Base-by-base conservation (phyloP, 345 rosid species). In the Linum trigynum region DNA sequence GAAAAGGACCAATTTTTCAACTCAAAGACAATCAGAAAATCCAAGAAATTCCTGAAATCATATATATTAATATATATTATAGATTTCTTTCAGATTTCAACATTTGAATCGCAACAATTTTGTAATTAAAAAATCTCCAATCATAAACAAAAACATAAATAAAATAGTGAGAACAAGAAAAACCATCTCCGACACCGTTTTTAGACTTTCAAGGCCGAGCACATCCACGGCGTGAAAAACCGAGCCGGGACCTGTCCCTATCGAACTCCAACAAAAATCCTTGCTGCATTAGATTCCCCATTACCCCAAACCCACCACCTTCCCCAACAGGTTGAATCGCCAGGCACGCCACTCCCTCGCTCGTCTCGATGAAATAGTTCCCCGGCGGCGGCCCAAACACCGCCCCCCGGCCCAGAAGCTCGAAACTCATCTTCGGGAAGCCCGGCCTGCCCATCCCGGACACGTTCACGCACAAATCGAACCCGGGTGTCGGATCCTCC, bases 281-380 rank as follows among this genome's bases (percentile, higher is more conserved):
- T 80, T 91, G 98, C 60, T 91, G 98, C 98, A 89, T 86, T 65
- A 91, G 79, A 71, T 91, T 91, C 76, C 98, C 98, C 1, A 91
- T 77, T 76, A 89, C 98, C 55, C 92, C 83, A 37, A 83, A 75
- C 67, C 86, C 89, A 4, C 74, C 74, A 65, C 55, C 80, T 17
- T 71, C n/a, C 51, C 72, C 67, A 56, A 70, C 87, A 16, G 87
- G 62, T 77, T 83, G 92, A 37, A 91, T 72, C 68, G 85, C 96
- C 71, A 91, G 56, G 72, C 98, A 91, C 75, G 66, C 83, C 17
- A 89, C 75, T 17, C 77, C 59, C 5, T 78, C 86, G 64, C 78
- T 76, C 78, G 91, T 82, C 16, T 86, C 90, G 3, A 83, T 76
- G 65, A 85, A 86, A 62, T 89, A 91, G 70, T 91, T 91, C 80